Evolutionary conservation across 495 filamentous ascomycete species (phyloP).

Genomic region (Aspergillus affinis): DNA sequence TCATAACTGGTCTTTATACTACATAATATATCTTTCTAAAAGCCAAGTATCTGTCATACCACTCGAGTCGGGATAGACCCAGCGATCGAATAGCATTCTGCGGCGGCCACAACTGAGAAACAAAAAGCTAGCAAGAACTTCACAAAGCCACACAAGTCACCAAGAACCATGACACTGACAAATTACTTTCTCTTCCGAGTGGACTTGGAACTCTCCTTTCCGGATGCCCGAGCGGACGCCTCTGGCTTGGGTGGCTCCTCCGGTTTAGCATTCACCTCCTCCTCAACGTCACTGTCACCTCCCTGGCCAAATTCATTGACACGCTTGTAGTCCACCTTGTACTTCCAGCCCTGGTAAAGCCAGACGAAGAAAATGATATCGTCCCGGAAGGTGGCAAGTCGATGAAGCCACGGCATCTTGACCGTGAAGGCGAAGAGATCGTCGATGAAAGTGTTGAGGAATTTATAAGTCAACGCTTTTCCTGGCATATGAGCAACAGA

Average conservation of each 20-base stretch:
- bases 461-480: constrained; percentile 96
- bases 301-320: constrained; percentile 99
- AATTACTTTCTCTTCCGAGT: constrained; percentile 46
- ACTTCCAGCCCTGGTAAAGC: constrained; percentile 91
- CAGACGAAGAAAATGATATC: constrained; percentile 99
- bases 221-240: constrained; percentile 29
- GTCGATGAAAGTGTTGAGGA: constrained; percentile 78
- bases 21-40: neutral
- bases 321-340: constrained; percentile 86
- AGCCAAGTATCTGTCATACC: neutral
- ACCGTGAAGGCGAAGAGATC: constrained; percentile 97
- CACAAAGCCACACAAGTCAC: neutral
- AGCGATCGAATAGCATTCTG: neutral
- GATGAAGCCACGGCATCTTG: constrained; percentile 96
- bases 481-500: constrained; percentile 96
- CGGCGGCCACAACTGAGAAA: neutral
- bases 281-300: constrained; percentile 76
- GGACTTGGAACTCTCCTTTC: constrained; percentile 32
- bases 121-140: neutral
- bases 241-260: constrained; percentile 22
- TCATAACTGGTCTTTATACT: neutral
- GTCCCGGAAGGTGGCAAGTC: constrained; percentile 90
- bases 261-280: constrained; percentile 41
- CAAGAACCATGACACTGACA: neutral
- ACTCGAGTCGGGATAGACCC: neutral